Percentiles rank a stretch among this genome's conserved stretches.
These are phyloP conservation scores for Striga hermonthica DNA, from an alignment of 305 asterid genomes.

Conservation along the genomic window DNA sequence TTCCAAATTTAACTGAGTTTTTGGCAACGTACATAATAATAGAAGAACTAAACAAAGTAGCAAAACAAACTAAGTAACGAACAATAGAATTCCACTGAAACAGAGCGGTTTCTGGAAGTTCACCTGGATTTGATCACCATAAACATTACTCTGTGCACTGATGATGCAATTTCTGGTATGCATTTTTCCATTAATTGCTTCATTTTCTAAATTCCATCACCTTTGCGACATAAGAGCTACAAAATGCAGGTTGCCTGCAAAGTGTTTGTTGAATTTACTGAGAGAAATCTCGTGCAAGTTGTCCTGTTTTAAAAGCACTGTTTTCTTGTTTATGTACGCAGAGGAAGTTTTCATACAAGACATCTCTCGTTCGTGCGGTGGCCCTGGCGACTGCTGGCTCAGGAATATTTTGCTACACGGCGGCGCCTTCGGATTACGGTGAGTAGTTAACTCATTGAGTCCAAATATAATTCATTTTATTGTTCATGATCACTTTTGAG, in stretches of 20 bases:
- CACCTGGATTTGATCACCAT: constrained; percentile 5
- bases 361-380: constrained; percentile 42
- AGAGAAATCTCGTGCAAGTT: constrained; percentile 21
- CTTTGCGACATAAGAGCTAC: not conserved
- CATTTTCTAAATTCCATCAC: not conserved
- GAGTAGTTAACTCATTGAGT: constrained; percentile 26
- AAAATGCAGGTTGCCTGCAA: constrained; percentile 7
- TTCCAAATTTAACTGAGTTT: not conserved
- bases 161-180: constrained; percentile 39
- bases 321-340: constrained; percentile 34
- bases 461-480: not conserved
- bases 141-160: constrained; percentile 10
- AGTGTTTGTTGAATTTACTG: constrained; percentile 33
- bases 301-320: not conserved
- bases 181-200: not conserved
- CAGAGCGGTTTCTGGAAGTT: not conserved
- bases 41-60: not conserved
- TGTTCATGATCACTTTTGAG: not conserved
- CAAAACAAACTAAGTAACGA: not conserved
- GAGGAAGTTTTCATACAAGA: constrained; percentile 41
- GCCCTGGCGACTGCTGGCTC: constrained; percentile 65
- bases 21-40: not conserved
- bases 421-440: constrained; percentile 41
- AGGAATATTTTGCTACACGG: constrained; percentile 39
- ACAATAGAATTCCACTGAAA: no score